Conservation (phyloP, 1,139 yeast genomes). For the Arxiozyma slooffiae region DNA sequence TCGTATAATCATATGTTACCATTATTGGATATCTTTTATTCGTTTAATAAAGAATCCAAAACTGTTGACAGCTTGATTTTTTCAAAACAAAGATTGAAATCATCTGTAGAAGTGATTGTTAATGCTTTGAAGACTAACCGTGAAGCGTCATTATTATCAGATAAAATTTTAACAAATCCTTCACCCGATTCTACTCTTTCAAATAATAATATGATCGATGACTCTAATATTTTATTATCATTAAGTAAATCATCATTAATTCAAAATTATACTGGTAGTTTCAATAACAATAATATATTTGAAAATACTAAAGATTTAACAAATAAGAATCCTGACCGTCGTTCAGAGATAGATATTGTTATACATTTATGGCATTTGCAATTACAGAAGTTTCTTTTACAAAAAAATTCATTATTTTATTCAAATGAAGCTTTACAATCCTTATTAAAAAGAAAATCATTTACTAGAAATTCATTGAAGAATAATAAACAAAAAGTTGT, state of each 20-base stretch:
- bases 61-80: constrained; percentile 15
- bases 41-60: constrained; percentile 20
- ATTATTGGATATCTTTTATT: constrained; percentile 20
- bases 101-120: constrained; percentile 6
- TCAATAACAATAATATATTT: background rate
- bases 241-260: constrained; percentile 2
- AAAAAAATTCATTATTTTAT: constrained; percentile 22
- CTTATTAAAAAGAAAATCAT: constrained; percentile 14
- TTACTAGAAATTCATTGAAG: constrained; percentile 10
- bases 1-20: constrained; percentile 18
- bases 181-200: background rate
- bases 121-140: background rate
- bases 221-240: background rate
- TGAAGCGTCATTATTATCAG: background rate
- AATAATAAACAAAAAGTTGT: background rate
- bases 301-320: background rate
- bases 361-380: constrained; percentile 25
- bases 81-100: constrained; percentile 18
- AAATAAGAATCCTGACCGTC: constrained; percentile 5
- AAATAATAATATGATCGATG: background rate
- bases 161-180: background rate
- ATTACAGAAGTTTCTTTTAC: constrained; percentile 17
- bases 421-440: constrained; percentile 20
- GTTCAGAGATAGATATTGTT: constrained; percentile 14
- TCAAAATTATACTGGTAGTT: background rate